phyloP scores from a whole-genome alignment of 1,139 yeast genomes.

The Candida sp. region DNA sequence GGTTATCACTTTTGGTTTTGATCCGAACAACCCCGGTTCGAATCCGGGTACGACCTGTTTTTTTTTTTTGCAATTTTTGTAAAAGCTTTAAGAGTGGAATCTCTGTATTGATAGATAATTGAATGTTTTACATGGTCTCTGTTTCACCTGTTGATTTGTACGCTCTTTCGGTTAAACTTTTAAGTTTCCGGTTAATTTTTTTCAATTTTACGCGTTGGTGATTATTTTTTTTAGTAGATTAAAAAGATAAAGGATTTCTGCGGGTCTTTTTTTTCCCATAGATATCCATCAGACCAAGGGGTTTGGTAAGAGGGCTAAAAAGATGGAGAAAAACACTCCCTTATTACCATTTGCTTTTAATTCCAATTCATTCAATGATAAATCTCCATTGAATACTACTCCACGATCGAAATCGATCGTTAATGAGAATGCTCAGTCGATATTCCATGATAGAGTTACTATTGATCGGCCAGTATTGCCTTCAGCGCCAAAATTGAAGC shows the following conservation, averaged over 20 bases:
- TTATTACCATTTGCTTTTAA: conserved; percentile 45
- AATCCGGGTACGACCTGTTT: conserved; percentile 87
- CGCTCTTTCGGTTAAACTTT: too few relatives aligned
- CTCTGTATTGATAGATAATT: too few relatives aligned
- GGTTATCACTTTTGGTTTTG: conserved; percentile 51
- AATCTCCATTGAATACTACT: conserved; percentile 25
- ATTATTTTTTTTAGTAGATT: too few relatives aligned
- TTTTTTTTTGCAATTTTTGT: too few relatives aligned
- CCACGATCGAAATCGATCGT: conserved; percentile 32
- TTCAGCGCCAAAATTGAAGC: conserved; percentile 34
- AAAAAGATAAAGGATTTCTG: too few relatives aligned
- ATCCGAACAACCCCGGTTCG: conserved; percentile 92
- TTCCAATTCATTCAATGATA: conserved; percentile 22
- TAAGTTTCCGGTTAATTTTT: too few relatives aligned
- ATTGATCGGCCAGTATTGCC: conserved; percentile 18
- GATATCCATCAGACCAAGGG: too few relatives aligned
- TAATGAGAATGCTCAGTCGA: conserved; percentile 39
- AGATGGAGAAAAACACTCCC: conserved; percentile 37
- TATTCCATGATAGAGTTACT: conserved; percentile 29
- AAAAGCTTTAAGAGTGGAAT: too few relatives aligned
- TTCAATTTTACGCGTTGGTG: too few relatives aligned
- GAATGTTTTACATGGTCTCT: too few relatives aligned
- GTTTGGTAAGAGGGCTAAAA: background rate
- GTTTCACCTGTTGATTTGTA: background rate
- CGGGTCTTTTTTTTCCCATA: too few relatives aligned